Conservation (phyloP, 768 basidiomycete genomes). For the Pholiota conissans region DNA sequence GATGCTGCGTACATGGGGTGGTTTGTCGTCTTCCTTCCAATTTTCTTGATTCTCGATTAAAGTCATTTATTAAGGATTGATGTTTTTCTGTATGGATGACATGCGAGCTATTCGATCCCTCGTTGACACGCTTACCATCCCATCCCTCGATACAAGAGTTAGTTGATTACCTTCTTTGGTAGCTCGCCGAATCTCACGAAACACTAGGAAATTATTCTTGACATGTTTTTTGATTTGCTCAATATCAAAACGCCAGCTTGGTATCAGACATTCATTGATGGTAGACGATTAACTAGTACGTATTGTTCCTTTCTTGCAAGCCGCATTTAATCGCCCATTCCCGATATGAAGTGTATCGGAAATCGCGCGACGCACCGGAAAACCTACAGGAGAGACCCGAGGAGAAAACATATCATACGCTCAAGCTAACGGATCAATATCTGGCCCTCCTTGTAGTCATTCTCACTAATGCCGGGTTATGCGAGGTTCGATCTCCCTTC, state of each 20-base stretch:
- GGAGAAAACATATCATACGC: conserved; percentile 52
- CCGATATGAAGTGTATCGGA: conserved; percentile 61
- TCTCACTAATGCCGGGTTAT: conserved; percentile 82
- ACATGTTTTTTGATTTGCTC: conserved; percentile 92
- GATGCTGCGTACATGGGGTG: conserved; percentile 92
- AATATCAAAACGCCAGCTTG: conserved; percentile 92
- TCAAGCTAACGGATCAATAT: conserved; percentile 92
- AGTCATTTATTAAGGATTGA: conserved; percentile 58
- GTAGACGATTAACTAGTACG: conserved; percentile 81
- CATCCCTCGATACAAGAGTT: conserved; percentile 84
- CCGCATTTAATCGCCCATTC: not conserved
- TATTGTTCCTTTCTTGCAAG: not conserved
- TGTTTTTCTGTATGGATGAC: conserved; percentile 93
- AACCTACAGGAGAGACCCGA: conserved; percentile 29
- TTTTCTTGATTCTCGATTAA: not conserved
- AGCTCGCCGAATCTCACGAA: not conserved
- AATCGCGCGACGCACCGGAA: conserved; percentile 44
- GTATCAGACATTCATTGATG: conserved; percentile 91
- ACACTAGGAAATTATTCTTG: conserved; percentile 84
- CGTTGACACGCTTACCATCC: conserved; percentile 84
- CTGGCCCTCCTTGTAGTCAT: conserved; percentile 82
- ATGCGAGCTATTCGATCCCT: conserved; percentile 84
- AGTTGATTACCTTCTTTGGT: conserved; percentile 19
- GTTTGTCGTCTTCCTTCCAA: conserved; percentile 42
- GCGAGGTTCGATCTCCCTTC: conserved; percentile 60